These are phyloP conservation scores for Hypoxylon trugodes DNA, from an alignment of 495 filamentous ascomycete genomes.

Conservation along the genomic window DNA sequence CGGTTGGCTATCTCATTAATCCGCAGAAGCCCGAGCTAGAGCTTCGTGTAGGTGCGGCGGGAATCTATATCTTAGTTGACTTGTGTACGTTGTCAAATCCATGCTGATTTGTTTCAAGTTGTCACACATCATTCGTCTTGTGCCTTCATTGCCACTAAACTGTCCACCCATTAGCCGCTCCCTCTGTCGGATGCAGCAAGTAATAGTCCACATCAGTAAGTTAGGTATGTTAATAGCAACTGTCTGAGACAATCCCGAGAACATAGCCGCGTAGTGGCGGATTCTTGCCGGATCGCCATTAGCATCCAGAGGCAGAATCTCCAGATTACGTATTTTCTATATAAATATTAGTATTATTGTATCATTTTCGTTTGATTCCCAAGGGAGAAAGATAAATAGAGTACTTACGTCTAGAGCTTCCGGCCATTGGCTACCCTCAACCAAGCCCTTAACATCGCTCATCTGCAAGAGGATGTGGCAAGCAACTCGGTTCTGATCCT, in stretches of 20 bases:
- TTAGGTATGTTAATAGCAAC: conserved; percentile 87
- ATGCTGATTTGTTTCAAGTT: conserved; percentile 78
- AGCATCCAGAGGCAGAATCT: conserved; percentile 80
- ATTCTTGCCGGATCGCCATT: conserved; percentile 74
- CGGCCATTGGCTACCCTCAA: conserved; percentile 76
- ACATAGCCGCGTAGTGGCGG: conserved; percentile 77
- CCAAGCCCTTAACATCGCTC: conserved; percentile 74
- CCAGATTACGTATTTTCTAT: conserved; percentile 75
- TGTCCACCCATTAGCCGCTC: conserved; percentile 68
- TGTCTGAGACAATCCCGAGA: conserved; percentile 74
- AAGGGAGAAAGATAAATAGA: neutral
- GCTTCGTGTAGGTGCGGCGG: conserved; percentile 77
- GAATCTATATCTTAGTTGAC: conserved; percentile 89
- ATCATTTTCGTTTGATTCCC: neutral
- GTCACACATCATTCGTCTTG: conserved; percentile 68
- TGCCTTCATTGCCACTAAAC: conserved; percentile 78
- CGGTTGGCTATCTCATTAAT: conserved; percentile 46
- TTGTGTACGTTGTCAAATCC: conserved; percentile 93
- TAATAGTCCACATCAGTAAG: conserved; percentile 91
- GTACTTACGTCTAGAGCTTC: conserved; percentile 81
- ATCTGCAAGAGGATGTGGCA: conserved; percentile 78
- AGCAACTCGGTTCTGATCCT: conserved; percentile 70
- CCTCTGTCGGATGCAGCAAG: conserved; percentile 79
- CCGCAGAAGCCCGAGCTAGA: conserved; percentile 77
- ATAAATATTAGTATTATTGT: conserved; percentile 31